Conservation (phyloP, 1,139 yeast species). For the Debaryomyces singareniensis region DNA sequence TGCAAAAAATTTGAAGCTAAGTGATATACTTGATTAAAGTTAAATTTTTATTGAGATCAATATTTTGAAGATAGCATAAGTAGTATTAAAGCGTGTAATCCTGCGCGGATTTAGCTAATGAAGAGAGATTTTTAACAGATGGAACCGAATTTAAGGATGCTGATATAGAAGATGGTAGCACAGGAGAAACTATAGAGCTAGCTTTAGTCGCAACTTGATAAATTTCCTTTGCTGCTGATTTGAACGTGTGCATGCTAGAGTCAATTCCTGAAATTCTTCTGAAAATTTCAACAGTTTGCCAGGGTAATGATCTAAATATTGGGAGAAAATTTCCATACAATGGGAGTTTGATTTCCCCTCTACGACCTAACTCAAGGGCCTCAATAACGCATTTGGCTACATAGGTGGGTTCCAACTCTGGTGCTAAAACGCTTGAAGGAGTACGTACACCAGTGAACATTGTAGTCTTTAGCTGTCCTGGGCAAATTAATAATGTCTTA, state of each 20-base stretch:
- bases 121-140: too few species aligned
- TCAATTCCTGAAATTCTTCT: conserved; percentile 62
- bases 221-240: conserved; percentile 8
- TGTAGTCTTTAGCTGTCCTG: conserved; percentile 74
- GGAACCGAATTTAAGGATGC: too few species aligned
- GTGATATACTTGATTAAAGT: too few species aligned
- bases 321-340: conserved; percentile 72
- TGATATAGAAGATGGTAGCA: too few species aligned
- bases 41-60: too few species aligned
- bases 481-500: conserved; percentile 70
- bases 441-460: conserved; percentile 69
- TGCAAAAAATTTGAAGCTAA: conserved; percentile 3
- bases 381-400: conserved; percentile 57
- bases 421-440: conserved; percentile 73
- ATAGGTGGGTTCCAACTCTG: conserved; percentile 61
- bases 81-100: too few species aligned
- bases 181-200: conserved; percentile 13
- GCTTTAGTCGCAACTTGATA: conserved; percentile 13
- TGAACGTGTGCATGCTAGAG: conserved; percentile 40
- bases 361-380: conserved; percentile 52
- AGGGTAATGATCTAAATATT: conserved; percentile 61
- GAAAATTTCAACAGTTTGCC: conserved; percentile 56
- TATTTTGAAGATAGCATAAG: too few species aligned
- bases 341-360: conserved; percentile 70
- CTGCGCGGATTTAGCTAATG: too few species aligned